These are phyloP conservation scores for Falciphora oryzae DNA, from an alignment of 2,329 filamentous ascomycete species.

Conservation along the genomic window DNA sequence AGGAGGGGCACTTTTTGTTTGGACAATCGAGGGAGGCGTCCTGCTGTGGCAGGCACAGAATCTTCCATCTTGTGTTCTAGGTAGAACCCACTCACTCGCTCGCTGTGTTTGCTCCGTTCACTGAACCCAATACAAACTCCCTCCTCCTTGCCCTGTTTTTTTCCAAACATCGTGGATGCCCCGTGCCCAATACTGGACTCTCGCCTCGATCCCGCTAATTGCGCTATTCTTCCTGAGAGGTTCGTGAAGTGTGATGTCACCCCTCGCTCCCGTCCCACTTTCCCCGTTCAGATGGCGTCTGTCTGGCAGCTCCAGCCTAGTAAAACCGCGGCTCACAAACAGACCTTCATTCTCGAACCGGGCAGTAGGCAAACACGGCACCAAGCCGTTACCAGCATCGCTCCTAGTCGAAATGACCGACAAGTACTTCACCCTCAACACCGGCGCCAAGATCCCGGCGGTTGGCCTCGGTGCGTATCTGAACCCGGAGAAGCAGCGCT, in stretches of 20 bases:
- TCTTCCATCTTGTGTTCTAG: no score
- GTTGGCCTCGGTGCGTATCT: slow-evolving; percentile 50
- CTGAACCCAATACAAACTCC: background rate
- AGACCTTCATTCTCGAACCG: background rate
- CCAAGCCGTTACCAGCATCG: background rate
- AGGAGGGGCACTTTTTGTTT: background rate
- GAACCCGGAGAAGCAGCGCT: no score
- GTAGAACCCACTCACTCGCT: background rate
- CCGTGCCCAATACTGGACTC: background rate
- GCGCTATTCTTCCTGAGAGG: background rate
- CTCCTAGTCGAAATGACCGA: slow-evolving; percentile 40
- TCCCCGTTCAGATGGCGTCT: no score
- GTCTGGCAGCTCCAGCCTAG: background rate
- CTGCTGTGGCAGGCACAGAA: background rate
- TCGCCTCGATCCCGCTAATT: background rate
- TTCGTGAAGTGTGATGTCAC: background rate
- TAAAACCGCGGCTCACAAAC: background rate
- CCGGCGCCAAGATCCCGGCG: slow-evolving; percentile 55
- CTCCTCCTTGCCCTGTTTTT: slow-evolving; percentile 1
- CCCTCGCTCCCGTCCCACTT: no score
- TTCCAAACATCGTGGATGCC: background rate
- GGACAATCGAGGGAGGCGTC: no score
- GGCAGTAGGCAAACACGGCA: background rate
- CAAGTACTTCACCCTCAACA: slow-evolving; percentile 59
- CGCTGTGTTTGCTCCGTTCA: background rate